Conservation (phyloP, 768 basidiomycete genomes). For the Kockovaella imperatae region DNA sequence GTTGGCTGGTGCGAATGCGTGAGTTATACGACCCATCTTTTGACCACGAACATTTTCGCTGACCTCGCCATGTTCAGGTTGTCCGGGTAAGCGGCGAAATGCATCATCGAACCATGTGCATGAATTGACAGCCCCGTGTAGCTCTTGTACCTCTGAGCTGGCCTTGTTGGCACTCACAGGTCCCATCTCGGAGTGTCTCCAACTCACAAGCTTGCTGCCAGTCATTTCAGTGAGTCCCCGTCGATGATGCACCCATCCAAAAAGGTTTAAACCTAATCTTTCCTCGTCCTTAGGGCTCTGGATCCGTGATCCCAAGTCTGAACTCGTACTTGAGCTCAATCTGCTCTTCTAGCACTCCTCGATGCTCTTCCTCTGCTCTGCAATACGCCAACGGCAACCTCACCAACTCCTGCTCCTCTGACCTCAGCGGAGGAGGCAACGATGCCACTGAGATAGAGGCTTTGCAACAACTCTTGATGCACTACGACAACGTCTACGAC, state of each 20-base stretch:
- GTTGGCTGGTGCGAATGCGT: neutral
- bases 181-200: slow-evolving; percentile 1
- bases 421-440: slow-evolving; percentile 26
- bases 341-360: slow-evolving; percentile 29
- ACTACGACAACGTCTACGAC: slow-evolving; percentile 31
- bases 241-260: neutral
- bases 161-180: neutral
- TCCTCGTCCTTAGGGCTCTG: slow-evolving; percentile 8
- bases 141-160: too few species aligned
- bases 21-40: neutral
- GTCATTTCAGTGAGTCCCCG: neutral
- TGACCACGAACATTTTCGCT: neutral
- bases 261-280: neutral
- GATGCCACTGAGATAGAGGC: slow-evolving; percentile 22
- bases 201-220: neutral
- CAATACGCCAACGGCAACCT: slow-evolving; percentile 36
- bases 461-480: slow-evolving; percentile 19
- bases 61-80: too few species aligned
- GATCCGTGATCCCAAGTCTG: slow-evolving; percentile 31
- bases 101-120: too few species aligned
- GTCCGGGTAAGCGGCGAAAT: too few species aligned
- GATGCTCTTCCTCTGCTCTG: too few species aligned
- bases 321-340: slow-evolving; percentile 36
- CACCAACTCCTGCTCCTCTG: slow-evolving; percentile 30
- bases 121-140: too few species aligned